Evolutionary conservation across 331 rosid genomes (phyloP).

Genomic region (Malus hybrid): DNA sequence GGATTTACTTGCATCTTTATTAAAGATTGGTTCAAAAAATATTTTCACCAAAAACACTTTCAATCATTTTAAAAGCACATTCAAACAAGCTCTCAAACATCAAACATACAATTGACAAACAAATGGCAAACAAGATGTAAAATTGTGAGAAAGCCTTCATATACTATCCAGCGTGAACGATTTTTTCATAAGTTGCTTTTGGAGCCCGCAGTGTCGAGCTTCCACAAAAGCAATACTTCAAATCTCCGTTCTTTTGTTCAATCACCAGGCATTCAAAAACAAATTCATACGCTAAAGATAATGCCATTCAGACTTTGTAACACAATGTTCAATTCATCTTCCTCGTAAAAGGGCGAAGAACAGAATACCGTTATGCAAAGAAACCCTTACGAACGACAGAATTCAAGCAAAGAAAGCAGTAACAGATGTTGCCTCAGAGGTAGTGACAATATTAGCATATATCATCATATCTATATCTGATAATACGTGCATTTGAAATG

Average conservation of each 20-base stretch:
- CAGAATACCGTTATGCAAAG: not conserved
- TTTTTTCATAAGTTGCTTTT: constrained; percentile 24
- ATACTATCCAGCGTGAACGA: constrained; percentile 16
- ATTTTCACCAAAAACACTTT: too few relatives aligned
- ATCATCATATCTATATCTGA: constrained; percentile 52
- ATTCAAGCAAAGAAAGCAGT: not conserved
- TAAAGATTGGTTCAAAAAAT: too few relatives aligned
- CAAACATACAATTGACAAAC: not conserved
- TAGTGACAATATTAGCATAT: constrained; percentile 56
- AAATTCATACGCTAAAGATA: too few relatives aligned
- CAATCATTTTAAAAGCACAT: too few relatives aligned
- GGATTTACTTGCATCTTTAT: too few relatives aligned
- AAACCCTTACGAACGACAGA: not conserved
- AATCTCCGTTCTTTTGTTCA: constrained; percentile 54
- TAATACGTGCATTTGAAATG: constrained; percentile 29
- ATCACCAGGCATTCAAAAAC: constrained; percentile 39
- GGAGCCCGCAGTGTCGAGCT: constrained; percentile 36
- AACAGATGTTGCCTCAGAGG: constrained; percentile 63
- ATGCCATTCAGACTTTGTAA: not conserved
- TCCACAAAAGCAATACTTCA: constrained; percentile 44
- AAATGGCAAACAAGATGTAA: not conserved
- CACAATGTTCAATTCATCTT: not conserved
- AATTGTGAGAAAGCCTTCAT: constrained; percentile 36
- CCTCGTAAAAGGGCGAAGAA: not conserved
- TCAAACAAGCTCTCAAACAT: too few relatives aligned